Base-by-base conservation (phyloP, 208 protist species). In the Leishmania amazonensis region DNA sequence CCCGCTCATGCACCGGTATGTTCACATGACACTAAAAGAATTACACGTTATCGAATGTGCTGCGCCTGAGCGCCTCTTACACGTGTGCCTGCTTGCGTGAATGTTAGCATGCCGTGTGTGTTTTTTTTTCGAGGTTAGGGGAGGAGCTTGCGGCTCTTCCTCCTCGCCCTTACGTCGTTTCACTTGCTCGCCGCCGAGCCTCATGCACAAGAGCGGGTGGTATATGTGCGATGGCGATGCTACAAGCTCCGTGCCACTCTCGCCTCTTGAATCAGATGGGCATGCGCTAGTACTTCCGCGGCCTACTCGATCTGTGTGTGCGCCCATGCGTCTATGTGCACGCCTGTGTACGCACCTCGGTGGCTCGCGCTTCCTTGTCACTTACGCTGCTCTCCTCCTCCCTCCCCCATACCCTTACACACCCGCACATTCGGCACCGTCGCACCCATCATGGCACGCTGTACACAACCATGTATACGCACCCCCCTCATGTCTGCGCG, bases 301-400 rank as follows among this genome's bases (percentile, higher is more conserved):
- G 31, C 21, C 11, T 47, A 35, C 47, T 76, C 47, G 42, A 74
- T 57, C 9, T 6, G 35, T 65, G 11, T 60, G 38, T 35, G 72
- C 57, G 47, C 81, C 38, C 15, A 54, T 68, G 51, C 81, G 72
- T 75, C 53, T 45, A 45, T 85, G 49, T 47, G 49, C 53, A 15
- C 60, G 6, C 40, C 24, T 75, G n/a, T 71, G 67, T 38, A 24
- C n/a, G 75, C 5, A 53, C 15, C 49, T 62, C 31, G 51, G 35
- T 47, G 73, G 5, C 72, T 60, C 72, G 64, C 31, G 35, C 35
- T 72, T 47, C 9, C 35, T 28, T 28, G 8, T 21, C 2, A 15
- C 54, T 60, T 58, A 4, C 15, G 31, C 21, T 54, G 42, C 62
- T 78, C 24, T 84, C 54, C 49, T 42, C 42, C 35, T 81, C 15